Conservation (phyloP, 1,284 basidiomycete species). For the Taiwanofungus camphoratus region DNA sequence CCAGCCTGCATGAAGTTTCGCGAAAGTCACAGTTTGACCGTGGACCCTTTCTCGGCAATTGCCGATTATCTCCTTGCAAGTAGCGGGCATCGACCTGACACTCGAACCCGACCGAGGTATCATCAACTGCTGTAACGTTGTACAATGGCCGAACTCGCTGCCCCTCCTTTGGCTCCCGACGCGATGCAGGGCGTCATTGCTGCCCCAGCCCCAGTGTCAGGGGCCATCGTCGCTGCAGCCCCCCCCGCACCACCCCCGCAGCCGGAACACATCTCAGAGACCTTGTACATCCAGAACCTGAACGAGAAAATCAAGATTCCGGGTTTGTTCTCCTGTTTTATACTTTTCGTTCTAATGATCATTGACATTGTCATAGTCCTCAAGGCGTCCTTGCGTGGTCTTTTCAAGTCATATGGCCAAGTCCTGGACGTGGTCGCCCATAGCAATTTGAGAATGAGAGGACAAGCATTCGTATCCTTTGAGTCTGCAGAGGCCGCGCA, state of each 20-base stretch:
- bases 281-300: slow-evolving; percentile 94
- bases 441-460: slow-evolving; percentile 91
- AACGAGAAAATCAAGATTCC: slow-evolving; percentile 94
- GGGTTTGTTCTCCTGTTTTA: slow-evolving; percentile 37
- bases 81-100: too few species aligned
- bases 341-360: neutral
- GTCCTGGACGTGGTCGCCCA: slow-evolving; percentile 93
- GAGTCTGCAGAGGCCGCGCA: slow-evolving; percentile 73
- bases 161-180: slow-evolving; percentile 25
- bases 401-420: slow-evolving; percentile 93
- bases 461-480: slow-evolving; percentile 97
- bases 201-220: slow-evolving; percentile 24
- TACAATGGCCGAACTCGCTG: slow-evolving; percentile 34
- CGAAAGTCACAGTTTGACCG: too few species aligned
- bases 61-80: too few species aligned
- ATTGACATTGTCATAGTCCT: slow-evolving; percentile 57
- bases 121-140: slow-evolving; percentile 1
- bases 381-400: slow-evolving; percentile 80
- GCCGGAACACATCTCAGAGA: slow-evolving; percentile 65
- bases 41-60: too few species aligned
- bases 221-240: slow-evolving; percentile 20
- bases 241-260: slow-evolving; percentile 25
- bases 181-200: slow-evolving; percentile 35
- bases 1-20: too few species aligned
- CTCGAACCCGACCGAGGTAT: too few species aligned